phyloP scores from a whole-genome alignment of 495 filamentous ascomycete species.

The Talaromyces stipitatus region DNA sequence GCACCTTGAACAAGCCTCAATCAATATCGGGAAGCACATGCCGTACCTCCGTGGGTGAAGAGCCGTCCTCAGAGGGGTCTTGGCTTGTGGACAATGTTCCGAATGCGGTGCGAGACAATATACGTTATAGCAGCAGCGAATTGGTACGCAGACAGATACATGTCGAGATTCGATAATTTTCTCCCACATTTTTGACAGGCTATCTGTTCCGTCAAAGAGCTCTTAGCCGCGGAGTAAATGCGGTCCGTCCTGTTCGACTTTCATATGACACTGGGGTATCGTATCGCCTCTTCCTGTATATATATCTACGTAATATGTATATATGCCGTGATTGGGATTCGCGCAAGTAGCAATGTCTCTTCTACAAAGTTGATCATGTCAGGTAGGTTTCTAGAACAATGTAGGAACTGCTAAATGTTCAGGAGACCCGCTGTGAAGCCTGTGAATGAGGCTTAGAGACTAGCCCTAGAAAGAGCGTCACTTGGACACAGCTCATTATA shows the following conservation, averaged over 20 bases:
- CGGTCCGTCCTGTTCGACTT: conserved; percentile 8
- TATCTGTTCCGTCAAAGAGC: conserved; percentile 3
- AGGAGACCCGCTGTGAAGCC: too few species aligned
- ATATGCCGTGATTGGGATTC: conserved; percentile 14
- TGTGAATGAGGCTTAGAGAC: too few species aligned
- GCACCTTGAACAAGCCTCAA: conserved; percentile 6
- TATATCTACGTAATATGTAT: not conserved
- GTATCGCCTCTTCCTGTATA: conserved; percentile 11
- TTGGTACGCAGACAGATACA: not conserved
- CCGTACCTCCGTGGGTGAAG: not conserved
- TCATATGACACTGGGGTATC: conserved; percentile 10
- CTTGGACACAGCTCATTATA: conserved; percentile 5
- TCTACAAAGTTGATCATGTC: conserved; percentile 5
- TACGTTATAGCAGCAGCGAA: conserved; percentile 8
- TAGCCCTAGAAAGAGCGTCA: too few species aligned
- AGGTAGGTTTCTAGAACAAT: conserved; percentile 10
- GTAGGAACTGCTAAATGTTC: conserved; percentile 2
- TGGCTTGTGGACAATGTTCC: conserved; percentile 3
- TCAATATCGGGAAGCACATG: conserved; percentile 2
- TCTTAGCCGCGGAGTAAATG: not conserved
- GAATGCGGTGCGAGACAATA: conserved; percentile 10
- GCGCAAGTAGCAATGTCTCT: conserved; percentile 8
- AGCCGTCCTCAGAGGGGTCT: not conserved
- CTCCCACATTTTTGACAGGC: conserved; percentile 4
- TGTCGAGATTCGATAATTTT: conserved; percentile 9